Evolutionary conservation across 208 protist genomes (phyloP).

Genomic region (Trypanosoma lewisi): DNA sequence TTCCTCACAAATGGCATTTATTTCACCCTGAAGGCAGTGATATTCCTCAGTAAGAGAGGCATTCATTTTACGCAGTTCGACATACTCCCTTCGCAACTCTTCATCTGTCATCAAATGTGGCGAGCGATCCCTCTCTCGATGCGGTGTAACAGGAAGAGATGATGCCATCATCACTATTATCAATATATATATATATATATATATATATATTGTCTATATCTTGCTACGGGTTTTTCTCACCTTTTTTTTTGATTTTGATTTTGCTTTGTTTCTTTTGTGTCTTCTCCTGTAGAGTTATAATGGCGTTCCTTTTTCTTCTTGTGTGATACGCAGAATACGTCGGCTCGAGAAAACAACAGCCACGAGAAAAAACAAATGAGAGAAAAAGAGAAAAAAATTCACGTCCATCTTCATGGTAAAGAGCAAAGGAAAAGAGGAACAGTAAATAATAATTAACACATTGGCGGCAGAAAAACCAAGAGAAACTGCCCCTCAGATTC

Average conservation of each 20-base stretch:
- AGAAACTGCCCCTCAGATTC: too few relatives aligned
- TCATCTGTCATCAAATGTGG: constrained; percentile 56
- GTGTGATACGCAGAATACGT: too few relatives aligned
- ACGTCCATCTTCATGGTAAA: too few relatives aligned
- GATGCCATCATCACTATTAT: constrained; percentile 11
- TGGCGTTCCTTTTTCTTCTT: constrained; percentile 5
- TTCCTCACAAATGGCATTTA: constrained; percentile 63
- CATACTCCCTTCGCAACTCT: constrained; percentile 58
- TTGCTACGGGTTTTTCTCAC: too few relatives aligned
- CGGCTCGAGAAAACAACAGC: too few relatives aligned
- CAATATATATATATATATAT: too few relatives aligned
- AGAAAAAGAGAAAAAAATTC: too few relatives aligned
- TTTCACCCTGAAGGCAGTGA: constrained; percentile 35
- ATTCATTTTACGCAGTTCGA: constrained; percentile 39
- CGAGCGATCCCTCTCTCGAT: constrained; percentile 13
- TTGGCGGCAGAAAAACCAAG: too few relatives aligned
- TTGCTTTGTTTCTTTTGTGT: constrained; percentile 2
- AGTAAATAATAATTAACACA: too few relatives aligned
- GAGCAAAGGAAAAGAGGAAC: too few relatives aligned
- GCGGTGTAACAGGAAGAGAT: constrained; percentile 22
- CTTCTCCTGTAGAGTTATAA: neutral
- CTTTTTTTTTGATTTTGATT: neutral
- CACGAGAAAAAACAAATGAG: too few relatives aligned
- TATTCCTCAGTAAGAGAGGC: constrained; percentile 42
- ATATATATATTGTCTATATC: too few relatives aligned